Conservation (phyloP, 2,329 filamentous ascomycete species). For the Aspergillus fischeri region DNA sequence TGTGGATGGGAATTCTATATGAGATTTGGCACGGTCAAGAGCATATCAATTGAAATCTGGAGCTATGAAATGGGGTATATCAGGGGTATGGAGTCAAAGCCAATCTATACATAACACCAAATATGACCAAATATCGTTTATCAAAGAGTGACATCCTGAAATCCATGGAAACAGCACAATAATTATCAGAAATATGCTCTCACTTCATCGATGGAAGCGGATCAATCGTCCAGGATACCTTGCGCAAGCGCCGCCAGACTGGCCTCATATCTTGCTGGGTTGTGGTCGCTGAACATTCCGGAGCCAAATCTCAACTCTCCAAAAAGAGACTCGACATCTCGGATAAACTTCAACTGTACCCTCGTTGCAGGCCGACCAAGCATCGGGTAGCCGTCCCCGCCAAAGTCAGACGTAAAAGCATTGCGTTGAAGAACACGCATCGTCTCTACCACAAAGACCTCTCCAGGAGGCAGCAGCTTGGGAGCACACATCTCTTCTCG, state of each 20-base stretch:
- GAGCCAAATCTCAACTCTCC: conserved; percentile 67
- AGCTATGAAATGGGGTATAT: not conserved
- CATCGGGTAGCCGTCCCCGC: conserved; percentile 40
- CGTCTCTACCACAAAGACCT: conserved; percentile 69
- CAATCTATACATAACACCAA: not conserved
- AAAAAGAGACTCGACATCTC: conserved; percentile 67
- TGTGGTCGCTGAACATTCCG: conserved; percentile 73
- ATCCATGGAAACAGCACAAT: not conserved
- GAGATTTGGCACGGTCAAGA: not conserved
- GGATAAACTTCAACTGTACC: conserved; percentile 66
- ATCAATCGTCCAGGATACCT: conserved; percentile 41
- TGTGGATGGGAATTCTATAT: not conserved
- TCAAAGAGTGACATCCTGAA: not conserved
- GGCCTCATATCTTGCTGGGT: conserved; percentile 68
- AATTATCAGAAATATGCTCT: not conserved
- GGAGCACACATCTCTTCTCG: conserved; percentile 64
- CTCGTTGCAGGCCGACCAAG: conserved; percentile 64
- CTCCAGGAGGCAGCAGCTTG: conserved; percentile 70
- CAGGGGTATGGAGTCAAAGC: not conserved
- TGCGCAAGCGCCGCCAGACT: conserved; percentile 58
- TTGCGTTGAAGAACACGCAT: conserved; percentile 64
- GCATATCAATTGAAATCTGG: not conserved
- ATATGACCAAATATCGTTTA: not conserved
- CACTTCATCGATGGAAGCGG: conserved; percentile 1
- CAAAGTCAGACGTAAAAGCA: conserved; percentile 51